Evolutionary conservation across 208 protist species (phyloP), one percentile per base, ranked within the genome.

Genomic region (Leishmania mexicana): DNA sequence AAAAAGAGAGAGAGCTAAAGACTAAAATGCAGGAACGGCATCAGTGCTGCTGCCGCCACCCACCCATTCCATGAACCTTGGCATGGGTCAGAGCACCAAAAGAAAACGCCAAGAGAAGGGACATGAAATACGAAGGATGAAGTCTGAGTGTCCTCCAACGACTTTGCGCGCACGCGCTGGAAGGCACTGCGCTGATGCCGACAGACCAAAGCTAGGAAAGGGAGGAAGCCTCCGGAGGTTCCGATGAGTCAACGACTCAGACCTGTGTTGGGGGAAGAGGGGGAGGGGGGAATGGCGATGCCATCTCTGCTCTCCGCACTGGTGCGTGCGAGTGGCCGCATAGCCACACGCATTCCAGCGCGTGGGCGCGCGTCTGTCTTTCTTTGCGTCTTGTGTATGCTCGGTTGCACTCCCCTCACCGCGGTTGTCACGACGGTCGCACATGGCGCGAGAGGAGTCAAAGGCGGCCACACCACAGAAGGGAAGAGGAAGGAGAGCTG

Each of bases 61-160:
- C 65, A 40, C 35, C 19, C 5, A 21, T 2, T 45, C 38, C 40
- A 58, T 79, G 53, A 42, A 21, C 65, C 15, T 31, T 71, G 65
- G 35, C 28, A 42, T 35, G 17, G 35, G 65, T 31, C n/a, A 71
- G 17, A 24, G 35, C 5, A 75, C 24, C 51, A 10, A 21, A 75
- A 49, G 10, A 47, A 49, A 49, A 75, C 24, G 28, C 3, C 19
- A 58, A 31, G 45, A 51, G 67, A 65, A 81, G 71, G 4, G 67
- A 71, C 45, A 57, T 54, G n/a, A 58, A 75, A 74, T 51, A 81
- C 24, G 8, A 81, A 58, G 68, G 71, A 58, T 64, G 64, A 11
- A 15, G 67, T 17, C 10, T 53, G 15, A 40, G n/a, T 17, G 40
- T 17, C 38, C 45, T 70, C 28, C 40, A 64, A 31, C 28, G 28